phyloP scores from a whole-genome alignment of 163 green algal species.

The Scenedesmus sp. region DNA sequence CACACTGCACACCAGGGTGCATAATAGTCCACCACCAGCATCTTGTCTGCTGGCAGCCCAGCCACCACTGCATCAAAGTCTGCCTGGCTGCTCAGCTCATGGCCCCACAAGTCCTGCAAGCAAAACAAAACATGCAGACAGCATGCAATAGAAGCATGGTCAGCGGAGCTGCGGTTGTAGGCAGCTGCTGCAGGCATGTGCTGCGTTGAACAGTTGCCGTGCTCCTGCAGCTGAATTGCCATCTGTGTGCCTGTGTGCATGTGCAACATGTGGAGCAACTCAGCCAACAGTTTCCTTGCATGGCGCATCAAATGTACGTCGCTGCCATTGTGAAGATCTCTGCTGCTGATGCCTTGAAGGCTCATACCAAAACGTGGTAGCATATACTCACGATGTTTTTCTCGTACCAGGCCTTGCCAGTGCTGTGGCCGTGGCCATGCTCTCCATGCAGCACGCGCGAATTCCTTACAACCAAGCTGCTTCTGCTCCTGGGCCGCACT shows the following conservation, averaged over 20 bases:
- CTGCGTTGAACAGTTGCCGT: not conserved
- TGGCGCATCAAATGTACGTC: not conserved
- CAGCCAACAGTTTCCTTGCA: not conserved
- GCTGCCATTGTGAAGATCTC: not conserved
- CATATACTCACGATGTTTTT: constrained; percentile 27
- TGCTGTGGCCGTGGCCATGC: constrained; percentile 8
- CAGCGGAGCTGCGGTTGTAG: not conserved
- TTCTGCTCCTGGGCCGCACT: not conserved
- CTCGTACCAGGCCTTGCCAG: constrained; percentile 26
- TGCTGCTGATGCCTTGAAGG: not conserved
- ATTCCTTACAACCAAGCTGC: not conserved
- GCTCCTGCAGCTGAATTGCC: not conserved
- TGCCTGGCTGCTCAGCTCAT: constrained; percentile 1
- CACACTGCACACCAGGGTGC: constrained; percentile 51
- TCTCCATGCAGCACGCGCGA: constrained; percentile 38
- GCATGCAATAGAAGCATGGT: not conserved
- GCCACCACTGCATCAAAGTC: not conserved
- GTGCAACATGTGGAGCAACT: not conserved
- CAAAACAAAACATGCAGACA: not conserved
- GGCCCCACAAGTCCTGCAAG: constrained; percentile 44
- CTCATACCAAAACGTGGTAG: not conserved
- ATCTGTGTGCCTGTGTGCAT: not conserved
- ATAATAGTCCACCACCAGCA: constrained; percentile 52
- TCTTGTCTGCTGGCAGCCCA: constrained; percentile 31
- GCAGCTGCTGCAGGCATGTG: not conserved